Evolutionary conservation across 768 basidiomycete species (phyloP).

Genomic region (Obba rivulosa): DNA sequence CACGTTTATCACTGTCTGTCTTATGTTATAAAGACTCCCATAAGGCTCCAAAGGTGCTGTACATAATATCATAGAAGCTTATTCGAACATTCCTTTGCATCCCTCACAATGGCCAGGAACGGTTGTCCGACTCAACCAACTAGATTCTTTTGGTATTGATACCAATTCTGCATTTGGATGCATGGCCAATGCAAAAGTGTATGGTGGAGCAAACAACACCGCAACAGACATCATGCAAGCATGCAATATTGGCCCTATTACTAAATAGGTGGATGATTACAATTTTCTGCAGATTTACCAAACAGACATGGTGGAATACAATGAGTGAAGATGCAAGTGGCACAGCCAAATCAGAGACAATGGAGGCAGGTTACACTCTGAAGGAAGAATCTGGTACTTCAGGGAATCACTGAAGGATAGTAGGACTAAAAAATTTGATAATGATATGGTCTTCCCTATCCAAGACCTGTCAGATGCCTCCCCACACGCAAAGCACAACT

Average conservation of each 20-base stretch:
- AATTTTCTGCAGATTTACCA: conserved; percentile 6
- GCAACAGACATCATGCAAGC: conserved; percentile 8
- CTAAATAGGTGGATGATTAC: not conserved
- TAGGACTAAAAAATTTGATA: conserved; percentile 16
- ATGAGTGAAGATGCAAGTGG: too few species aligned
- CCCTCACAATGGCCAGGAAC: conserved; percentile 31
- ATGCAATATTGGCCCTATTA: conserved; percentile 13
- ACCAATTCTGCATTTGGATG: conserved; percentile 4
- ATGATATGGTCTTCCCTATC: conserved; percentile 16
- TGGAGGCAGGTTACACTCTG: conserved; percentile 4
- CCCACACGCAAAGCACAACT: not conserved
- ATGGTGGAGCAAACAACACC: conserved; percentile 5
- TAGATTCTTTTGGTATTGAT: not conserved
- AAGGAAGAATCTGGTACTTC: conserved; percentile 15
- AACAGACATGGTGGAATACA: too few species aligned
- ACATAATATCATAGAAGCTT: conserved; percentile 34
- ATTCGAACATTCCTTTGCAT: conserved; percentile 26
- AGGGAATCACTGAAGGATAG: conserved; percentile 8
- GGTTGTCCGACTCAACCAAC: too few species aligned
- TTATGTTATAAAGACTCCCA: conserved; percentile 28
- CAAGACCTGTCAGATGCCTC: not conserved
- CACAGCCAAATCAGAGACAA: too few species aligned
- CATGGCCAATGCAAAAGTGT: not conserved
- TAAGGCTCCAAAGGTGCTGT: conserved; percentile 30
- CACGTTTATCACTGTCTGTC: conserved; percentile 29